phyloP scores from a whole-genome alignment of 2,329 filamentous ascomycete species.

The Xylaria sp. region DNA sequence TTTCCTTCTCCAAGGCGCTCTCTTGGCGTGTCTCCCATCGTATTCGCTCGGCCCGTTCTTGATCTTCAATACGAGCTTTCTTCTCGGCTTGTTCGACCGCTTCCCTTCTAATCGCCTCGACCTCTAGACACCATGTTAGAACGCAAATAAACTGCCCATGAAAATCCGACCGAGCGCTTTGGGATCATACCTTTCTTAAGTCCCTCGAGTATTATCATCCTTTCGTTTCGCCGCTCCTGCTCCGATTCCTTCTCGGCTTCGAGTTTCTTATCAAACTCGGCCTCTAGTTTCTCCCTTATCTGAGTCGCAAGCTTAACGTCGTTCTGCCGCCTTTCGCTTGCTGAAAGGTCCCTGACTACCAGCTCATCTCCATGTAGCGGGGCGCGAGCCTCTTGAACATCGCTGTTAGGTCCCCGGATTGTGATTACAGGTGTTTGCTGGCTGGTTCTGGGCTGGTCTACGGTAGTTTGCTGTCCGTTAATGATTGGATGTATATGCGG shows the following conservation, averaged over 20 bases:
- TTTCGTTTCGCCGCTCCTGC: constrained; percentile 27
- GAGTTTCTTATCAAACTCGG: constrained; percentile 26
- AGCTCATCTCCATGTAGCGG: background rate
- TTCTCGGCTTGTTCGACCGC: constrained; percentile 27
- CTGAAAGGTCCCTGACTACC: background rate
- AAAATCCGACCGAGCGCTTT: too few relatives aligned
- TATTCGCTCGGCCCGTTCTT: constrained; percentile 21
- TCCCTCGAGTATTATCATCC: constrained; percentile 26
- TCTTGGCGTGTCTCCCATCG: constrained; percentile 31
- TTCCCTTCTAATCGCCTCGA: constrained; percentile 32
- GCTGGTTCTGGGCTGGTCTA: background rate
- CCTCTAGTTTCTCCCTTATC: constrained; percentile 31
- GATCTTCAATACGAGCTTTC: constrained; percentile 30
- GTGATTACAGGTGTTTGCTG: constrained; percentile 7
- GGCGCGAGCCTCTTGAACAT: background rate
- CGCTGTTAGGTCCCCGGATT: background rate
- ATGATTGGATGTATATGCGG: background rate
- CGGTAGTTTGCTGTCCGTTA: background rate
- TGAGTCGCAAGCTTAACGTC: background rate
- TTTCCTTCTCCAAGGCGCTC: constrained; percentile 21
- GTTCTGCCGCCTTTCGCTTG: background rate
- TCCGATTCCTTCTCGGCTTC: constrained; percentile 24
- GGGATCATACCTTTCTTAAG: constrained; percentile 27
- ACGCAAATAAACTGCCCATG: background rate
- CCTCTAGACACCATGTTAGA: constrained; percentile 10